phyloP scores from a whole-genome alignment of 495 filamentous ascomycete genomes.

The Astrothelium subdiscretum region DNA sequence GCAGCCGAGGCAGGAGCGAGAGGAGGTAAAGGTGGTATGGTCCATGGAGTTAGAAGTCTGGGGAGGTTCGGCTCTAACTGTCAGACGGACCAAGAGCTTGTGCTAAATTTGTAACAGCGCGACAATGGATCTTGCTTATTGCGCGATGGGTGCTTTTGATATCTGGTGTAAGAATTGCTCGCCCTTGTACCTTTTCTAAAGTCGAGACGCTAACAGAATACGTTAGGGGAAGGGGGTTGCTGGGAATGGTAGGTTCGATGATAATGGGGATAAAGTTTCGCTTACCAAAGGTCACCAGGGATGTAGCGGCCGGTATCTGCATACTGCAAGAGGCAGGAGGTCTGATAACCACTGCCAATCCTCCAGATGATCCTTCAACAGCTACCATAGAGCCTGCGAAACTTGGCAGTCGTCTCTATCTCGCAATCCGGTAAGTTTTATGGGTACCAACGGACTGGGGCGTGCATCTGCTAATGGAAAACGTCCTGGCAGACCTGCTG shows the following conservation, averaged over 20 bases:
- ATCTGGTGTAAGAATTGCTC: constrained; percentile 28
- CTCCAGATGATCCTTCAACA: constrained; percentile 42
- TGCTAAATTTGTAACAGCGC: constrained; percentile 24
- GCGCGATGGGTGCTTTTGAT: constrained; percentile 46
- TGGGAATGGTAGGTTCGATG: constrained; percentile 38
- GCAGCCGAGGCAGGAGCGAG: constrained; percentile 47
- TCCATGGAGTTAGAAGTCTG: constrained; percentile 46
- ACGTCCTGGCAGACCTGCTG: constrained; percentile 41
- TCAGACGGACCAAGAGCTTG: neutral
- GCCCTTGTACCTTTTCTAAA: neutral
- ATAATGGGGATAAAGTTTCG: neutral
- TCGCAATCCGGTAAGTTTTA: constrained; percentile 49
- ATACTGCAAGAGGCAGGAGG: constrained; percentile 50
- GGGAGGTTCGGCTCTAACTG: constrained; percentile 26
- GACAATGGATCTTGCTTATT: constrained; percentile 45
- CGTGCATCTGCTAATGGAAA: neutral
- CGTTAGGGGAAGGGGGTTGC: constrained; percentile 43
- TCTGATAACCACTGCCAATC: constrained; percentile 54
- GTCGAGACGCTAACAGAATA: neutral
- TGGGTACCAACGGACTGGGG: neutral
- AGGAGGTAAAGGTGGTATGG: constrained; percentile 52
- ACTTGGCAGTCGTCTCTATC: constrained; percentile 52
- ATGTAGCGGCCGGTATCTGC: constrained; percentile 46
- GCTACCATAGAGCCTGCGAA: constrained; percentile 44
- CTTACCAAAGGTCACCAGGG: constrained; percentile 12